Conservation (phyloP, 192 early-diverging fungal genomes). For the Blastocladiella britannica region DNA sequence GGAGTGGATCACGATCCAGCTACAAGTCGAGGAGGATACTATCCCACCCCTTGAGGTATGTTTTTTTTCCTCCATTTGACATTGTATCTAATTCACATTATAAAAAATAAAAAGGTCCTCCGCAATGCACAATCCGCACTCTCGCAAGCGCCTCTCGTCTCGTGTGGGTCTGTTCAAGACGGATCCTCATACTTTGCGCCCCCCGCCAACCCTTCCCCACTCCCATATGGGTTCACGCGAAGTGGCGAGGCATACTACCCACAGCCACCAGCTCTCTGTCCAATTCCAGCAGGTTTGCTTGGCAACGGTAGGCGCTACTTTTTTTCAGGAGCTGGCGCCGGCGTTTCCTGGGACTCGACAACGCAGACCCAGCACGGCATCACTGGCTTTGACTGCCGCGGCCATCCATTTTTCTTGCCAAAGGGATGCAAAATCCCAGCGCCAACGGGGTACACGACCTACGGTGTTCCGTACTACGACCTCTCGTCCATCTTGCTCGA, state of each 20-base stretch:
- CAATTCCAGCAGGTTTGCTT: slow-evolving; percentile 15
- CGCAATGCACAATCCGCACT: too few relatives aligned
- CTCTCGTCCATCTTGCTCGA: slow-evolving; percentile 1
- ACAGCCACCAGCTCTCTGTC: slow-evolving; percentile 22
- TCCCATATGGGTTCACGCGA: slow-evolving; percentile 22
- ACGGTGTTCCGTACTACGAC: slow-evolving; percentile 38
- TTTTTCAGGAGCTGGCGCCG: not conserved
- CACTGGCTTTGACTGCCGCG: slow-evolving; percentile 31
- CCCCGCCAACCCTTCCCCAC: slow-evolving; percentile 4
- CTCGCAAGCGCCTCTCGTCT: too few relatives aligned
- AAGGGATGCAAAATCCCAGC: slow-evolving; percentile 24
- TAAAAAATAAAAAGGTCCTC: too few relatives aligned
- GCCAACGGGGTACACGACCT: slow-evolving; percentile 28
- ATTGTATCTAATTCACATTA: too few relatives aligned
- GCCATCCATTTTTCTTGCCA: slow-evolving; percentile 36
- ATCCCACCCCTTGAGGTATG: too few relatives aligned
- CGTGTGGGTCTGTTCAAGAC: too few relatives aligned
- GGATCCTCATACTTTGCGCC: not conserved
- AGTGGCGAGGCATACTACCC: slow-evolving; percentile 33
- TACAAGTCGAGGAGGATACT: slow-evolving; percentile 17
- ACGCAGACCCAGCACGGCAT: slow-evolving; percentile 4
- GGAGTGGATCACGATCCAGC: slow-evolving; percentile 29
- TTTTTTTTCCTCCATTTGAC: too few relatives aligned
- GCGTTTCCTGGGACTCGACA: not conserved
- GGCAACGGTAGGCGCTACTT: not conserved